Percentiles rank a stretch among this genome's conserved stretches.
Conservation (phyloP, 2,329 filamentous ascomycete genomes). For the Fusarium palustre region DNA sequence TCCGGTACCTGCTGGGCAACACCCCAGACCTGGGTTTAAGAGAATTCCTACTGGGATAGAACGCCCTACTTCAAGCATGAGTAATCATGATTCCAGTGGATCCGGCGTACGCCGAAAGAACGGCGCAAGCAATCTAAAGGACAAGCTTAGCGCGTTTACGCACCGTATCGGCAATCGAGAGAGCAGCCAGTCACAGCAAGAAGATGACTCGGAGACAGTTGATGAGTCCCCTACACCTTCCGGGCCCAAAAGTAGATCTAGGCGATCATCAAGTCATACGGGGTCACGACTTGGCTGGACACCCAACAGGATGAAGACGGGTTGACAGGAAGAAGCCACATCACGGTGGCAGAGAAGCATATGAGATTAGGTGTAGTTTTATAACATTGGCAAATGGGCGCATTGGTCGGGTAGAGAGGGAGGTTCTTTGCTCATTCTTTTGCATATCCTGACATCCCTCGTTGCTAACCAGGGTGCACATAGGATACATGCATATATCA, state of each 20-base stretch:
- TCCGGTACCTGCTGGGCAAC: constrained; percentile 24
- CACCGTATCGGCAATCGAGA: constrained; percentile 47
- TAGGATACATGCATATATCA: constrained; percentile 8
- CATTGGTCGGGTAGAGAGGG: constrained; percentile 27
- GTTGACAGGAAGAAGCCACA: constrained; percentile 8
- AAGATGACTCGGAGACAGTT: constrained; percentile 37
- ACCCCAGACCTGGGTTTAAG: constrained; percentile 41
- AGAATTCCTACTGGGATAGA: constrained; percentile 42
- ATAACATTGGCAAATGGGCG: constrained; percentile 35
- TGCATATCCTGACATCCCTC: constrained; percentile 13
- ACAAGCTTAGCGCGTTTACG: constrained; percentile 53
- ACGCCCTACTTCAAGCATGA: constrained; percentile 51
- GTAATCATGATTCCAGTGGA: constrained; percentile 40
- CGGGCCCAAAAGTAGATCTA: constrained; percentile 29
- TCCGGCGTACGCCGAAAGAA: constrained; percentile 47
- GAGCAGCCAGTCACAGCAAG: constrained; percentile 35
- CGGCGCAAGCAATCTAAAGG: constrained; percentile 50
- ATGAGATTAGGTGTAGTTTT: constrained; percentile 21
- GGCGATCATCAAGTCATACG: constrained; percentile 38
- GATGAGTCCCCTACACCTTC: constrained; percentile 35
- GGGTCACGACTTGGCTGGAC: constrained; percentile 35
- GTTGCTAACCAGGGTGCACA: constrained; percentile 14
- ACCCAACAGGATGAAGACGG: constrained; percentile 33
- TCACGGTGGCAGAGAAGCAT: constrained; percentile 7
- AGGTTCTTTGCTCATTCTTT: constrained; percentile 32